These are phyloP conservation scores for Leccinum fuscescens DNA, from an alignment of 1,284 basidiomycete species.

Conservation along the genomic window DNA sequence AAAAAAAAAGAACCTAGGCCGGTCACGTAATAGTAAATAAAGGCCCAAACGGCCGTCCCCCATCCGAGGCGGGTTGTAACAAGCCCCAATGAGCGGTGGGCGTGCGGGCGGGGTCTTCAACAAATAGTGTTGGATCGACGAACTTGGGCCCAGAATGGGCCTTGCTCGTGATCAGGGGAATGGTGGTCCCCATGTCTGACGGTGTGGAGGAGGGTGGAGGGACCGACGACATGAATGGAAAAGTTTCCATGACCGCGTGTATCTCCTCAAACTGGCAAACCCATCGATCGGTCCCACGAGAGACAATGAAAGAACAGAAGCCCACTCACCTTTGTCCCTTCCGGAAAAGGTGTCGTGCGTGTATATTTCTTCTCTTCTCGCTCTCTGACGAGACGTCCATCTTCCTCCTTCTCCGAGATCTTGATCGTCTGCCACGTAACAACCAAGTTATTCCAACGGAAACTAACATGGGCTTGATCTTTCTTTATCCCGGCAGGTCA, in stretches of 20 bases:
- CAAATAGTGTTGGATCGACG: constrained; percentile 13
- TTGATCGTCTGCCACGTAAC: constrained; percentile 65
- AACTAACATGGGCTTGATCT: constrained; percentile 71
- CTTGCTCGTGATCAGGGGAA: constrained; percentile 28
- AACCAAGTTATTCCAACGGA: constrained; percentile 58
- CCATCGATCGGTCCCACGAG: constrained; percentile 5
- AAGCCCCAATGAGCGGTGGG: constrained; percentile 65
- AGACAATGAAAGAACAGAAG: background rate
- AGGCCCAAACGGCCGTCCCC: constrained; percentile 70
- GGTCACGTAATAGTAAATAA: constrained; percentile 84
- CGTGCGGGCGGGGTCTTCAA: constrained; percentile 36
- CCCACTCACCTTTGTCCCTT: constrained; percentile 43
- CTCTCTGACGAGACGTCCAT: constrained; percentile 57
- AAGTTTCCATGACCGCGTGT: constrained; percentile 54
- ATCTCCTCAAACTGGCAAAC: constrained; percentile 63
- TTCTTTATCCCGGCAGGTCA: constrained; percentile 64
- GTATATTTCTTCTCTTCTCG: constrained; percentile 52
- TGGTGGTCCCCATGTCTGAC: constrained; percentile 25
- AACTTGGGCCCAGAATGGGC: constrained; percentile 1
- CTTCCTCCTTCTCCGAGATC: constrained; percentile 58
- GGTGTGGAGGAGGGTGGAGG: constrained; percentile 24
- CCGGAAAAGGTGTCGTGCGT: constrained; percentile 47
- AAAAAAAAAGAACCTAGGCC: constrained; percentile 58
- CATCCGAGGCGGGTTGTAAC: constrained; percentile 55
- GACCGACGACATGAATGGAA: constrained; percentile 26